phyloP scores from a whole-genome alignment of 257 asterid genomes.

The Solanum stenotomum region DNA sequence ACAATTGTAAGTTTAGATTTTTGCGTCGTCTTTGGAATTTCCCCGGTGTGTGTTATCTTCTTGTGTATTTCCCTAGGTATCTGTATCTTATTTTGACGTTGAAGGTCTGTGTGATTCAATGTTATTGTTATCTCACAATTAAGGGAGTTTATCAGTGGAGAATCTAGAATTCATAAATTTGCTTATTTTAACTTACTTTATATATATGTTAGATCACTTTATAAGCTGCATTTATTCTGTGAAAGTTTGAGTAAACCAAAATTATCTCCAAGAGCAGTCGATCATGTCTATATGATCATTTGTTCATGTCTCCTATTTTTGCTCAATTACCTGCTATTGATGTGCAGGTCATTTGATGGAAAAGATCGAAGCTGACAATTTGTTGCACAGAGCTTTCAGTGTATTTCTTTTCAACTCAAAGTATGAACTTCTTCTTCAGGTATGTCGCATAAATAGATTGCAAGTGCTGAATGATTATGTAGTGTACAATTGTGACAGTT shows the following conservation, averaged over 20 bases:
- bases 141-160: background rate
- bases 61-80: background rate
- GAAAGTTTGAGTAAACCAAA: background rate
- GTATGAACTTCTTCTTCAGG: conserved; percentile 90
- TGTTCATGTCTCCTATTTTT: background rate
- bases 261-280: background rate
- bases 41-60: background rate
- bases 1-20: conserved; percentile 59
- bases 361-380: conserved; percentile 65
- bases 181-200: background rate
- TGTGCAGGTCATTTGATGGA: conserved; percentile 89
- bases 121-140: background rate
- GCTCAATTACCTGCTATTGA: background rate
- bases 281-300: background rate
- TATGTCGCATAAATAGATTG: conserved; percentile 3
- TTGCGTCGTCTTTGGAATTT: background rate
- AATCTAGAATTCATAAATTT: background rate
- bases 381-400: conserved; percentile 93
- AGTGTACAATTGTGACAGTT: background rate
- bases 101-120: background rate
- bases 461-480: background rate
- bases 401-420: conserved; percentile 88
- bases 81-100: background rate
- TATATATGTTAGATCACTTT: background rate
- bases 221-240: background rate